Conservation (phyloP, 2,329 filamentous ascomycete species). For the Aspergillus pseudoglaucus region DNA sequence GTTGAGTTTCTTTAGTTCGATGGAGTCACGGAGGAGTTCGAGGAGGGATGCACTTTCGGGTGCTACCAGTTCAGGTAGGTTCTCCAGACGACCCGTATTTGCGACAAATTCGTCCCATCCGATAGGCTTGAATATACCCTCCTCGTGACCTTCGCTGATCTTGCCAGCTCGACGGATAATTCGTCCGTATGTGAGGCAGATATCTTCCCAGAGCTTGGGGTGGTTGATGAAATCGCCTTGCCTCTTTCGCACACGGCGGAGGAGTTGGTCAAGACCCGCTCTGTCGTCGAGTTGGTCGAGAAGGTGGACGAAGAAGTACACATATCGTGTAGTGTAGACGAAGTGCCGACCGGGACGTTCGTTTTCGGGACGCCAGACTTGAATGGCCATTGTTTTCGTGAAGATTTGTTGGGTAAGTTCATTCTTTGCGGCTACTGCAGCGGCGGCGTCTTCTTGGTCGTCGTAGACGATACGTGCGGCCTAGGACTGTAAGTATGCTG, state of each 20-base stretch:
- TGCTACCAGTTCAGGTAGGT: conserved; percentile 47
- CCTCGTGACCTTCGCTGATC: conserved; percentile 57
- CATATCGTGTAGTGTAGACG: conserved; percentile 83
- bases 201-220: conserved; percentile 55
- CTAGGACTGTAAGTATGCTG: conserved; percentile 30
- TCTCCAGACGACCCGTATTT: conserved; percentile 54
- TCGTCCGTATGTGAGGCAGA: conserved; percentile 53
- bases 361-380: conserved; percentile 90
- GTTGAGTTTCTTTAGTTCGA: conserved; percentile 73
- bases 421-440: conserved; percentile 57
- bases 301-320: conserved; percentile 70
- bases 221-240: conserved; percentile 67
- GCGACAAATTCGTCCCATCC: conserved; percentile 59
- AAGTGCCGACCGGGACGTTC: conserved; percentile 81
- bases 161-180: conserved; percentile 53
- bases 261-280: conserved; percentile 66
- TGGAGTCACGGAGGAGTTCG: conserved; percentile 58
- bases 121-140: conserved; percentile 57
- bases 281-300: conserved; percentile 70
- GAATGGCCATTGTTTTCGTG: conserved; percentile 89
- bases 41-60: conserved; percentile 44
- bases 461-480: conserved; percentile 58
- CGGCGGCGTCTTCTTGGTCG: conserved; percentile 46
- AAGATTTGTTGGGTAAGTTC: conserved; percentile 80
- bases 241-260: conserved; percentile 74